Evolutionary conservation across 257 asterid species (phyloP).

Genomic region (Sherardia arvensis): DNA sequence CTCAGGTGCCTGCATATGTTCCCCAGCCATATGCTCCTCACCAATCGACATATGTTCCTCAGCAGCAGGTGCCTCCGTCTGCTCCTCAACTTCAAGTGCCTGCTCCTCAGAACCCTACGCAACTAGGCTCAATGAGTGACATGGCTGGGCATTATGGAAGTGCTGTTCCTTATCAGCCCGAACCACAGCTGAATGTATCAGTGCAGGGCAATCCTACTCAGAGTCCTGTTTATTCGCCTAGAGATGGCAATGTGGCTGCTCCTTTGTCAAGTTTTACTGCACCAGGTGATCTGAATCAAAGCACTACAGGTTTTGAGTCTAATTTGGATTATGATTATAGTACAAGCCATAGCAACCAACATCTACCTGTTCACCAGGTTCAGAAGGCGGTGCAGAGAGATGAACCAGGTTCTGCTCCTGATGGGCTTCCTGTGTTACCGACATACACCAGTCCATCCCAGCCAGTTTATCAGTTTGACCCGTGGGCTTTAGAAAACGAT

Average conservation of each 20-base stretch:
- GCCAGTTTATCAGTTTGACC: constrained; percentile 22
- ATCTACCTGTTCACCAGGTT: constrained; percentile 17
- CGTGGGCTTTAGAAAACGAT: constrained; percentile 33
- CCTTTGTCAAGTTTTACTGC: constrained; percentile 9
- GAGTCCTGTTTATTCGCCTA: constrained; percentile 7
- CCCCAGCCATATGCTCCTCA: too few relatives aligned
- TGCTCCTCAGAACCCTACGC: constrained; percentile 14
- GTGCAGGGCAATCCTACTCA: constrained; percentile 24
- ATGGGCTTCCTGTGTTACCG: constrained; percentile 20
- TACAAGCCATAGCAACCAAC: constrained; percentile 18
- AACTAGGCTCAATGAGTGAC: constrained; percentile 2
- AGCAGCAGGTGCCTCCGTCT: neutral
- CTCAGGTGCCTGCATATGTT: neutral
- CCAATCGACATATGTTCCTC: neutral
- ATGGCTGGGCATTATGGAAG: neutral
- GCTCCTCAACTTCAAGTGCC: neutral
- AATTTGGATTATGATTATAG: constrained; percentile 21
- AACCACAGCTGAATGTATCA: constrained; percentile 4
- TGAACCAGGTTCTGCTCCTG: constrained; percentile 9
- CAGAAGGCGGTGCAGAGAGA: constrained; percentile 5
- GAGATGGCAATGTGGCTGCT: neutral
- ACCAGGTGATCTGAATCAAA: constrained; percentile 23
- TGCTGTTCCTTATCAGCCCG: neutral
- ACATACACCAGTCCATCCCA: constrained; percentile 17
- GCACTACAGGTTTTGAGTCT: constrained; percentile 18